Conservation (phyloP, 768 basidiomycete species). For the Exidia glandulosa region DNA sequence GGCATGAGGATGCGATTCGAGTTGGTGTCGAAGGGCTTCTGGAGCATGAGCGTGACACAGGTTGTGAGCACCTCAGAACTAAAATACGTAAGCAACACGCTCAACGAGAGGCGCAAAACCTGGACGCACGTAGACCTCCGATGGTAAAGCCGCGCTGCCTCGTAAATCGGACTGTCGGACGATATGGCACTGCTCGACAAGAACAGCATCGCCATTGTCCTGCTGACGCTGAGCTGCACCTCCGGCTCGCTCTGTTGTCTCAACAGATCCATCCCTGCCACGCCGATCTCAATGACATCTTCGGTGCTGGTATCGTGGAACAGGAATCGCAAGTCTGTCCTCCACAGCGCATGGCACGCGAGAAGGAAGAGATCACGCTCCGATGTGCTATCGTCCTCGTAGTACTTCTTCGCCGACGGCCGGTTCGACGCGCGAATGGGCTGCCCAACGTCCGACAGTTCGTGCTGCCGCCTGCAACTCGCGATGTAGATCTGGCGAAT, state of each 20-base stretch:
- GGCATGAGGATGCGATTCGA: not conserved
- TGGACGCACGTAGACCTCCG: too few species aligned
- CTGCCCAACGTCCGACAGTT: not conserved
- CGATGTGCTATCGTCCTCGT: slow-evolving; percentile 5
- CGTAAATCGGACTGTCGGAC: too few species aligned
- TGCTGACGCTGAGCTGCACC: too few species aligned
- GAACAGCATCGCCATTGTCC: not conserved
- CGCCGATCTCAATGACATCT: not conserved
- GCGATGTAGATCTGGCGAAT: not conserved
- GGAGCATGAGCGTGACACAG: too few species aligned
- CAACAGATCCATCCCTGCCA: not conserved
- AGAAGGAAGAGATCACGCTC: slow-evolving; percentile 55
- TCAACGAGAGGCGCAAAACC: too few species aligned
- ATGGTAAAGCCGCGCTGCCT: too few species aligned
- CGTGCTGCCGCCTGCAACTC: not conserved
- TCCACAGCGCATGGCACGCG: slow-evolving; percentile 60
- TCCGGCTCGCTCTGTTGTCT: slow-evolving; percentile 1
- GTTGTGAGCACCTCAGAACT: too few species aligned
- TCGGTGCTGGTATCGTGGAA: slow-evolving; percentile 33
- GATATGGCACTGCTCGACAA: too few species aligned
- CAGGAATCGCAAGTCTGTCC: slow-evolving; percentile 44
- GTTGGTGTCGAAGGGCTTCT: too few species aligned
- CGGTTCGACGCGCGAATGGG: not conserved
- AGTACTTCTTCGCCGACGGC: slow-evolving; percentile 4
- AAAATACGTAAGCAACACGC: too few species aligned